Base-by-base conservation (phyloP, 306 rosid species). In the Sechiopsis laciniata region DNA sequence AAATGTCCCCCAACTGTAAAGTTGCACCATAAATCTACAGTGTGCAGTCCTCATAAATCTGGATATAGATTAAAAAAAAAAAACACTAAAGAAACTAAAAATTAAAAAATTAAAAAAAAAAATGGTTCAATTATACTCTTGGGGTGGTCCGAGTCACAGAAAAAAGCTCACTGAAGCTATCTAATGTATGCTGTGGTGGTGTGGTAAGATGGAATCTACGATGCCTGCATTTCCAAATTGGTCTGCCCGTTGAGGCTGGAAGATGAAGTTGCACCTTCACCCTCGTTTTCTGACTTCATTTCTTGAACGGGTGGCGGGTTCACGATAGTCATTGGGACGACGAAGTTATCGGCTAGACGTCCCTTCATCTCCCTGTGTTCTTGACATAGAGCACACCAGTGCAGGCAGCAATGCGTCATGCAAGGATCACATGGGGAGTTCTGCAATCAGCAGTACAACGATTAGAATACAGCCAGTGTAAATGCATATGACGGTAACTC, bases 351-450 rank as follows among this genome's bases (percentile, higher is more conserved):
- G 0, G 97, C 78, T 32, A 95, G 96, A 55, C 96, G 82, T 46
- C 88, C 88, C 80, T 87, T 88, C 93, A 87, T 89, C 92, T 95
- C 99, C 80, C 96, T 77, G 83, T 95, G 99, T 87, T 95, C 97
- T 77, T 91, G 96, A 80, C 99, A 95, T 78, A 95, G 60, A 83
- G 97, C 99, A 20, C 99, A 91, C 96, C 96, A 87, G 83, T 94
- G 97, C 76, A 86, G 77, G 83, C 96, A 95, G 84, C 99, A 95
- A 76, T 95, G 95, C 29, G 89, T 95, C 87, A 89, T 74, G 85
- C 99, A 95, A 46, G 97, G 95, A 66, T 89, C 92, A 46, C 97
- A 87, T 0, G 95, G 99, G 5, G 91, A 84, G 82, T 94, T 85
- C 96, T 95, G 82, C 89, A 79, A 75, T 54, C 57, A 22, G 2